Conservation (phyloP, 345 rosid genomes). For the Ailanthus altissimus region DNA sequence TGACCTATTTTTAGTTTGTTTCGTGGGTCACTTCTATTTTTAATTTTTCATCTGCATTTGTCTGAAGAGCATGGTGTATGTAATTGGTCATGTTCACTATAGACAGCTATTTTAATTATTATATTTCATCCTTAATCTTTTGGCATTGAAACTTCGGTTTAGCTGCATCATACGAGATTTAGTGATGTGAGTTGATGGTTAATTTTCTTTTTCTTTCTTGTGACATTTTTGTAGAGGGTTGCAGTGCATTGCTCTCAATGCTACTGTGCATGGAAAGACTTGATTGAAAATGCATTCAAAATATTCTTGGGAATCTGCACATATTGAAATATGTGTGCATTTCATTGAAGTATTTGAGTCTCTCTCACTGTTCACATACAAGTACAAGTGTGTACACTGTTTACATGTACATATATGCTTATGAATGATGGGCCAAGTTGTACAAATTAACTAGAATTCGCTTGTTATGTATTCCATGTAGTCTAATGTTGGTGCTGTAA, state of each 20-base stretch:
- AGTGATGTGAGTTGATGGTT: neutral
- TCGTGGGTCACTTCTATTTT: neutral
- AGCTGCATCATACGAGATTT: neutral
- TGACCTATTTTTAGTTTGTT: slow-evolving; percentile 12
- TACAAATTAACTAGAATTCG: neutral
- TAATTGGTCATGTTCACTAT: neutral
- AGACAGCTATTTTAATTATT: neutral
- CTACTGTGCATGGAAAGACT: neutral
- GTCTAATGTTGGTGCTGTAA: neutral
- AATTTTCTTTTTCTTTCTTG: neutral
- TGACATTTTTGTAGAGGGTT: neutral
- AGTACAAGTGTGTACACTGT: neutral
- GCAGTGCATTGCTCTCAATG: neutral
- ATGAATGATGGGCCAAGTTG: neutral
- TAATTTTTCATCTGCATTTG: neutral
- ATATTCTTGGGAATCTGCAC: neutral
- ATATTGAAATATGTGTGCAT: neutral
- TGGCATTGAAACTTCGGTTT: neutral
- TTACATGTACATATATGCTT: neutral
- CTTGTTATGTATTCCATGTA: neutral
- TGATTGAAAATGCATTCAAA: neutral
- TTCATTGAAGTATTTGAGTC: neutral
- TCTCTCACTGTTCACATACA: neutral
- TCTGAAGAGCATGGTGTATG: neutral
- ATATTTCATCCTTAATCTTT: neutral